phyloP scores from a whole-genome alignment of 2,329 filamentous ascomycete species.

The Diplodia seriata region DNA sequence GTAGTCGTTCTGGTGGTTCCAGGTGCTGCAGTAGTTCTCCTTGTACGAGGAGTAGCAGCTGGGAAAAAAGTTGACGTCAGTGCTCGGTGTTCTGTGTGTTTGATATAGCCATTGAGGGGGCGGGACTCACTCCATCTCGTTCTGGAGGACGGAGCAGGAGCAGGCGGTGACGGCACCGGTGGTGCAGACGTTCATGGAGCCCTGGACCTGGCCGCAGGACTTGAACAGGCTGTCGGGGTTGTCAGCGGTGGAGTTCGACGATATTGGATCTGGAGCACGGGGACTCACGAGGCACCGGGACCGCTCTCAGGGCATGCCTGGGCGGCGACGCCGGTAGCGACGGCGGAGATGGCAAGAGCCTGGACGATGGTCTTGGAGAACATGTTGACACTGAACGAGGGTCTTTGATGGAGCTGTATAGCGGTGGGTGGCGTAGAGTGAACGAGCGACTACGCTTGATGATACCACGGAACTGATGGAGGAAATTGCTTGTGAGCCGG shows the following conservation, averaged over 20 bases:
- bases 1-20: slow-evolving; percentile 26
- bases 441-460: slow-evolving; percentile 21
- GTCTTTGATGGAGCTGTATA: too few relatives aligned
- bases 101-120: background rate
- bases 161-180: slow-evolving; percentile 27
- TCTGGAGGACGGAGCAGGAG: slow-evolving; percentile 20
- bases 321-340: slow-evolving; percentile 1
- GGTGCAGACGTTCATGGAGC: slow-evolving; percentile 31
- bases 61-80: slow-evolving; percentile 1
- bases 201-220: slow-evolving; percentile 25
- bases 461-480: slow-evolving; percentile 11
- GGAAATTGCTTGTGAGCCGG: slow-evolving; percentile 5
- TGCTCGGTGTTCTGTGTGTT: too few relatives aligned
- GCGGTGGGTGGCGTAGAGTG: slow-evolving; percentile 3
- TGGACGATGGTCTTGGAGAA: slow-evolving; percentile 19
- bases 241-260: background rate
- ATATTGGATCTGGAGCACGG: slow-evolving; percentile 8
- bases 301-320: slow-evolving; percentile 12
- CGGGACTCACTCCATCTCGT: slow-evolving; percentile 14
- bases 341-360: slow-evolving; percentile 20
- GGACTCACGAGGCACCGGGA: background rate
- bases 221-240: slow-evolving; percentile 8
- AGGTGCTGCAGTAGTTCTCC: slow-evolving; percentile 21
- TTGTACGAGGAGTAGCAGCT: slow-evolving; percentile 20
- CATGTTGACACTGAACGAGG: slow-evolving; percentile 18